Conservation (phyloP, 1,139 yeast species). For the Diutina neorugosa region DNA sequence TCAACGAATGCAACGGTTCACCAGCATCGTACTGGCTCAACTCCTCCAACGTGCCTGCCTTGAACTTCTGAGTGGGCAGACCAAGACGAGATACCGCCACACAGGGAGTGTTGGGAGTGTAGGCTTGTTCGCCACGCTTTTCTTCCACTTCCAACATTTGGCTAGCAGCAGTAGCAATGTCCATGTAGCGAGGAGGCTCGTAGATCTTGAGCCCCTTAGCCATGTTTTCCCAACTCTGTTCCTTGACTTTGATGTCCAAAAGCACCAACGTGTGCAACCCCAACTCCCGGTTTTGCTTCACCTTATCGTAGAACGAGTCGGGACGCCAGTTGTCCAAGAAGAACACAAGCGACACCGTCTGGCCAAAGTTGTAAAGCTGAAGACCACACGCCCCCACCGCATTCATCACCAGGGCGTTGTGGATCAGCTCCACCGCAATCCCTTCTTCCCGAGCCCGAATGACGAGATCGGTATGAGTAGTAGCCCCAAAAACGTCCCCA, state of each 20-base stretch:
- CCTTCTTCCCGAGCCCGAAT: slow-evolving; percentile 79
- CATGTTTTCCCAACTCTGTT: slow-evolving; percentile 88
- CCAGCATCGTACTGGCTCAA: slow-evolving; percentile 80
- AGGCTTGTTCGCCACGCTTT: slow-evolving; percentile 57
- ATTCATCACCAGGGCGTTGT: slow-evolving; percentile 95
- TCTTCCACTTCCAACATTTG: slow-evolving; percentile 86
- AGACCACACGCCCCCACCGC: slow-evolving; percentile 98
- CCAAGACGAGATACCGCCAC: slow-evolving; percentile 90
- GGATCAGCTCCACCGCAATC: slow-evolving; percentile 71
- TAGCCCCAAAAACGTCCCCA: slow-evolving; percentile 97
- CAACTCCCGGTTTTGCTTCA: slow-evolving; percentile 76
- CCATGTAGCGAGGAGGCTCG: slow-evolving; percentile 97
- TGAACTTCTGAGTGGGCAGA: slow-evolving; percentile 68
- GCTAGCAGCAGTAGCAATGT: slow-evolving; percentile 75
- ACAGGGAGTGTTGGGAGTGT: slow-evolving; percentile 81
- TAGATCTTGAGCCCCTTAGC: slow-evolving; percentile 85
- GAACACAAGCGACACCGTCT: slow-evolving; percentile 88
- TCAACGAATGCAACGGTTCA: slow-evolving; percentile 84
- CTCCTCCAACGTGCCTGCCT: slow-evolving; percentile 72
- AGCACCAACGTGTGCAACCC: slow-evolving; percentile 86
- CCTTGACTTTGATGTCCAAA: slow-evolving; percentile 91
- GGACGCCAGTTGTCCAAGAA: slow-evolving; percentile 96
- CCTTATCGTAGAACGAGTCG: slow-evolving; percentile 83
- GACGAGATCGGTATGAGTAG: slow-evolving; percentile 91
- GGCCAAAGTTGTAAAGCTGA: slow-evolving; percentile 91